A percentile compares a stretch with the other conserved stretches of the same genome.
These are phyloP conservation scores for Pelargonium cotyledonis DNA, from an alignment of 441 rosid genomes.

Conservation along the genomic window DNA sequence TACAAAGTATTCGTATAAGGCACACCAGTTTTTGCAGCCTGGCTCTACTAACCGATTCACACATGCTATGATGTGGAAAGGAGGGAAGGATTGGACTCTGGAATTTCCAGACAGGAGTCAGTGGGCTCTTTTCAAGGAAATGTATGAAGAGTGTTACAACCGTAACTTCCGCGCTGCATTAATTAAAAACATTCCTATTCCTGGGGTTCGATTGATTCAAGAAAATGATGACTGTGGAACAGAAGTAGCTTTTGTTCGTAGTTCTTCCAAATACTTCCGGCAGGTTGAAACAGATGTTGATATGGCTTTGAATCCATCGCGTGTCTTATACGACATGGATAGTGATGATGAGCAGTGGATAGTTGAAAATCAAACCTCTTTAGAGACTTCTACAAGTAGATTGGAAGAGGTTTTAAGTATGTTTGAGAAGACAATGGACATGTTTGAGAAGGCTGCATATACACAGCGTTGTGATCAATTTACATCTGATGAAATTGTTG, in stretches of 20 bases:
- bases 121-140: conserved; percentile 87
- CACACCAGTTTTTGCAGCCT: conserved; percentile 87
- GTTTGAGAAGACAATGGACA: conserved; percentile 77
- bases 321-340: conserved; percentile 85
- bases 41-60: conserved; percentile 85
- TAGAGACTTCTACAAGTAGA: conserved; percentile 32
- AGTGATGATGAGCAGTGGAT: conserved; percentile 84
- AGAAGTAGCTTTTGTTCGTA: conserved; percentile 43
- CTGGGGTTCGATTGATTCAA: conserved; percentile 70
- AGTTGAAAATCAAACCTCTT: conserved; percentile 33
- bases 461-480: conserved; percentile 60
- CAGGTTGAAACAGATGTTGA: conserved; percentile 85
- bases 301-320: conserved; percentile 77
- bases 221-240: conserved; percentile 46
- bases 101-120: conserved; percentile 88
- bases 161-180: conserved; percentile 77
- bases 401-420: conserved; percentile 40
- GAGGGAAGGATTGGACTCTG: conserved; percentile 87
- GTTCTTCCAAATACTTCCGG: conserved; percentile 50
- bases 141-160: conserved; percentile 93
- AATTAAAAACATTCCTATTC: conserved; percentile 82
- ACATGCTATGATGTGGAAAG: conserved; percentile 99
- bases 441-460: conserved; percentile 82
- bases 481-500: conserved; percentile 56
- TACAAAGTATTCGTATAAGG: conserved; percentile 64